phyloP scores from a whole-genome alignment of 148 eudicot genomes.

The Vaccinium vitisidaea region DNA sequence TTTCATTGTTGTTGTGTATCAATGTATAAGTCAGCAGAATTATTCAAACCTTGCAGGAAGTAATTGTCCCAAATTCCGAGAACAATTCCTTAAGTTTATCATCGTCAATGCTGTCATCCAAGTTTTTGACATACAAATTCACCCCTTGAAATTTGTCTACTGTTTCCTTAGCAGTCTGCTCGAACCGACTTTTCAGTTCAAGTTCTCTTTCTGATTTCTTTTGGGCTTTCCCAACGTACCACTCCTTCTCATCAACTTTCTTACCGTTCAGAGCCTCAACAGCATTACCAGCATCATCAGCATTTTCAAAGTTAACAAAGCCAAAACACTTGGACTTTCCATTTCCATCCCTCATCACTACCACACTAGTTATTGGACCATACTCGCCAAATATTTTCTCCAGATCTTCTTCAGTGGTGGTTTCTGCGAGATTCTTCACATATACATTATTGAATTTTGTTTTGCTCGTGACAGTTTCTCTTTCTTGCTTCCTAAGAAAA shows the following conservation, averaged over 20 bases:
- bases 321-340: conserved; percentile 72
- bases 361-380: conserved; percentile 60
- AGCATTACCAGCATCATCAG: conserved; percentile 72
- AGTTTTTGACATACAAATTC: conserved; percentile 57
- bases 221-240: conserved; percentile 68
- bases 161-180: conserved; percentile 57
- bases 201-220: conserved; percentile 66
- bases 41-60: conserved; percentile 68
- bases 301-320: conserved; percentile 58
- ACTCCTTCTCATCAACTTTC: conserved; percentile 56
- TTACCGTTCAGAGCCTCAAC: conserved; percentile 68
- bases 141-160: conserved; percentile 63
- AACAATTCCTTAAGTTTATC: conserved; percentile 82
- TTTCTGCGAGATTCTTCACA: conserved; percentile 55
- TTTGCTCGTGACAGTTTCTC: conserved; percentile 36
- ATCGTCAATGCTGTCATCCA: conserved; percentile 80
- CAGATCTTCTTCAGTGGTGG: conserved; percentile 53
- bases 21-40: not conserved
- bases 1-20: no score
- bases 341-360: conserved; percentile 66
- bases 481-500: conserved; percentile 69
- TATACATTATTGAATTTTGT: conserved; percentile 58
- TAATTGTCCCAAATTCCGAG: conserved; percentile 62
- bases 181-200: conserved; percentile 51
- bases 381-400: conserved; percentile 47